Conservation (phyloP, 2,329 filamentous ascomycete genomes). For the Xylariales sp. region DNA sequence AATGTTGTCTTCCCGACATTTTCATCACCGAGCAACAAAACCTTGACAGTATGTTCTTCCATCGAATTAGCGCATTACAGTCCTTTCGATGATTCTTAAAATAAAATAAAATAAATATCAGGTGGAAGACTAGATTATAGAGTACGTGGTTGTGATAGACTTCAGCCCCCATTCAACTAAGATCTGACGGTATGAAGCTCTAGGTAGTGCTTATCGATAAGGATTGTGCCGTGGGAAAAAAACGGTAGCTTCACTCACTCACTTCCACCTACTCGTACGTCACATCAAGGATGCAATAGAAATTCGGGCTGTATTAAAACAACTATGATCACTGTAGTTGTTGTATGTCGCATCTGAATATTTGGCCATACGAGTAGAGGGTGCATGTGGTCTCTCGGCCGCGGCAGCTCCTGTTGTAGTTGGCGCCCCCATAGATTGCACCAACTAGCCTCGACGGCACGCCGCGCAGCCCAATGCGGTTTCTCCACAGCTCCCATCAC, state of each 20-base stretch:
- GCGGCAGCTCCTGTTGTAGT: slow-evolving; percentile 37
- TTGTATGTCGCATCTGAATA: background rate
- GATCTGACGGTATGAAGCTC: slow-evolving; percentile 5
- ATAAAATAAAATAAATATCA: background rate
- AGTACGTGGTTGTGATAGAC: background rate
- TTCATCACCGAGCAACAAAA: slow-evolving; percentile 69
- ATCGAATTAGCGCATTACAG: slow-evolving; percentile 47
- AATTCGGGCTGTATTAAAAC: background rate
- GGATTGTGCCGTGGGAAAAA: slow-evolving; percentile 1
- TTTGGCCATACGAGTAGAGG: background rate
- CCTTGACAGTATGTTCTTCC: slow-evolving; percentile 62
- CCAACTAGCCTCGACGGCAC: slow-evolving; percentile 27
- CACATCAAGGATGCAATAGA: background rate
- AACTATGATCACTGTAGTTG: background rate
- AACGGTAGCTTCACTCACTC: too few relatives aligned
- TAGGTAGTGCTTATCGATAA: slow-evolving; percentile 44
- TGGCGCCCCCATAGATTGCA: slow-evolving; percentile 41
- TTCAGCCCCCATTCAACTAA: background rate
- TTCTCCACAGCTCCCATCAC: slow-evolving; percentile 41
- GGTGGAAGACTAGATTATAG: background rate
- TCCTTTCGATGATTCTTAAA: background rate
- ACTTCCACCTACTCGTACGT: background rate
- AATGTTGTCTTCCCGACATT: slow-evolving; percentile 71
- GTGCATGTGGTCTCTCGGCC: slow-evolving; percentile 44
- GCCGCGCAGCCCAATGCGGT: slow-evolving; percentile 34